Evolutionary conservation across 176 grass and related monocot species (phyloP).

Genomic region (Hordeum marinum): DNA sequence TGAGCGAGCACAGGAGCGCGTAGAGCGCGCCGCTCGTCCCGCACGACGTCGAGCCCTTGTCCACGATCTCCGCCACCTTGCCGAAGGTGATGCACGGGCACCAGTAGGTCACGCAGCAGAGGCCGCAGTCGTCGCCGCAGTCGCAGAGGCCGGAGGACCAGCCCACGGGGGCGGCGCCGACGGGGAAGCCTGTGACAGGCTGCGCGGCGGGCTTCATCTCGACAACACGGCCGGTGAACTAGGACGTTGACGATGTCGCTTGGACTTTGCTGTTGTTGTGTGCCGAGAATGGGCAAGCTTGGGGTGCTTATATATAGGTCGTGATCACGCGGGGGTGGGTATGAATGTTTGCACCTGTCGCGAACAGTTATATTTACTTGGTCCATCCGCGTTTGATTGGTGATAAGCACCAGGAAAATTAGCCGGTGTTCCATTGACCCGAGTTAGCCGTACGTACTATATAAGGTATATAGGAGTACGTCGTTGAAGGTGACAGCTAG

Average conservation of each 20-base stretch:
- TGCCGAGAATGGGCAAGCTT: neutral
- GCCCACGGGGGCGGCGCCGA: no score
- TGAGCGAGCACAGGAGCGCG: neutral
- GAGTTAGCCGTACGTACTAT: neutral
- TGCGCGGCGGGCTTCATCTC: neutral
- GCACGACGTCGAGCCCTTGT: slow-evolving; percentile 52
- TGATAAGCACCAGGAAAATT: neutral
- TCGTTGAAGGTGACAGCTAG: neutral
- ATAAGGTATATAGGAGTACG: neutral
- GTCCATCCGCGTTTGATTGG: neutral
- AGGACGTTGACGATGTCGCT: neutral
- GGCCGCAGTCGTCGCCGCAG: slow-evolving; percentile 54
- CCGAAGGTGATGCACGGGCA: slow-evolving; percentile 80
- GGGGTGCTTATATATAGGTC: neutral
- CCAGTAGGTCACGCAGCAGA: slow-evolving; percentile 44
- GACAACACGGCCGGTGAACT: neutral
- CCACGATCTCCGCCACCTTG: slow-evolving; percentile 61
- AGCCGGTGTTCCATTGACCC: neutral
- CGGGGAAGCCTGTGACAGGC: neutral
- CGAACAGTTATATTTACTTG: no score
- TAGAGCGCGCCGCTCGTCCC: slow-evolving; percentile 46
- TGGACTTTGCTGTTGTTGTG: neutral
- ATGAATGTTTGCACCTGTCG: neutral
- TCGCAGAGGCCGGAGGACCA: slow-evolving; percentile 64
- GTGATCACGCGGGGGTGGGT: neutral